These are phyloP conservation scores for Pseudozyma tsukubaensis DNA, from an alignment of 1,284 basidiomycete species.

Conservation along the genomic window DNA sequence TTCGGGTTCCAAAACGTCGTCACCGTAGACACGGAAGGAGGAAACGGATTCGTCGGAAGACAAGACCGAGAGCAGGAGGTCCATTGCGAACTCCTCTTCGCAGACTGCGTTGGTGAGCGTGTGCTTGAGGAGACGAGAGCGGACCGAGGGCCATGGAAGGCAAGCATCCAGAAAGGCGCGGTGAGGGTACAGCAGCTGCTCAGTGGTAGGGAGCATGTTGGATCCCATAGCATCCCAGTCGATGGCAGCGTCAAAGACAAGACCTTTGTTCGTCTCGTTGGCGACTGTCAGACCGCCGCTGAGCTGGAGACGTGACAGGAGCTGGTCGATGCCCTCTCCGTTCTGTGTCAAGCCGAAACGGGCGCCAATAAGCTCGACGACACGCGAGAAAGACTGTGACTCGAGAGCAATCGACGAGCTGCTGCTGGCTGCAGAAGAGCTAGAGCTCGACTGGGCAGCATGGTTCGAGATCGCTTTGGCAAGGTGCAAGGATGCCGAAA, in stretches of 20 bases:
- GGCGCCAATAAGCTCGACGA: constrained; percentile 14
- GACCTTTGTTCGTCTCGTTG: constrained; percentile 19
- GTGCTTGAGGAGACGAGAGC: constrained; percentile 46
- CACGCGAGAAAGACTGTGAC: constrained; percentile 24
- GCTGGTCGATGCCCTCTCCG: constrained; percentile 6
- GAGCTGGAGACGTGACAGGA: constrained; percentile 33
- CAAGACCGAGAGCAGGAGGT: constrained; percentile 35
- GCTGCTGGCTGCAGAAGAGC: not conserved
- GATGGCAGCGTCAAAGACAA: constrained; percentile 35
- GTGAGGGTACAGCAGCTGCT: constrained; percentile 44
- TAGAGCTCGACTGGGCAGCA: not conserved
- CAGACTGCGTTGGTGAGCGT: constrained; percentile 24
- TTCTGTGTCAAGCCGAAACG: constrained; percentile 12
- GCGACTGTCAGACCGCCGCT: not conserved
- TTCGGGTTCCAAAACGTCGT: constrained; percentile 45
- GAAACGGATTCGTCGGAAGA: constrained; percentile 18
- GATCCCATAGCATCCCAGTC: constrained; percentile 27
- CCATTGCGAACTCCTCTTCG: constrained; percentile 47
- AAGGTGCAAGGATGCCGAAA: constrained; percentile 5
- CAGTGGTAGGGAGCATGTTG: constrained; percentile 40
- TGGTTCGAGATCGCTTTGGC: constrained; percentile 13
- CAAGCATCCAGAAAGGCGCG: constrained; percentile 44
- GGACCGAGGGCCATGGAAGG: constrained; percentile 48
- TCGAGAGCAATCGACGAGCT: constrained; percentile 9
- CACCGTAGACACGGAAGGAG: constrained; percentile 45